These are phyloP conservation scores for Trypanosomatidae sp. DNA, from an alignment of 208 protist genomes.

Conservation along the genomic window DNA sequence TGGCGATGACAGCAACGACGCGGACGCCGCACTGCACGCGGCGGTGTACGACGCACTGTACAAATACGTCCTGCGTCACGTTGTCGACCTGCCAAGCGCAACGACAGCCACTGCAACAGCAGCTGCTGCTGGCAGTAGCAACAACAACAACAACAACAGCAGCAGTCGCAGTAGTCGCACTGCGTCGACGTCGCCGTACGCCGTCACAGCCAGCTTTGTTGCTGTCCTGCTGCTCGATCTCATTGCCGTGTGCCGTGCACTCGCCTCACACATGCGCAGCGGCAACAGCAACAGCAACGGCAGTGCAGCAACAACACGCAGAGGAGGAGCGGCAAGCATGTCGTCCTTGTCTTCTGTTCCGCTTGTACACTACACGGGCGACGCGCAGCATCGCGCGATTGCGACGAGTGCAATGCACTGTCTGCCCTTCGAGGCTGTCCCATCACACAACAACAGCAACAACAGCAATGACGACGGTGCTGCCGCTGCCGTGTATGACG, in stretches of 20 bases:
- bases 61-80: slow-evolving; percentile 56
- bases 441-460: neutral
- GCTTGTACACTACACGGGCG: slow-evolving; percentile 49
- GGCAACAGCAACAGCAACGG: slow-evolving; percentile 4
- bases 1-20: slow-evolving; percentile 10
- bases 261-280: slow-evolving; percentile 16
- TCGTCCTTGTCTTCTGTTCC: no score
- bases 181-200: neutral
- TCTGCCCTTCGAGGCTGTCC: slow-evolving; percentile 71
- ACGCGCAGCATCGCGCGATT: slow-evolving; percentile 25
- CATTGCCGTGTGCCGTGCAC: slow-evolving; percentile 34
- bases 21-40: slow-evolving; percentile 28
- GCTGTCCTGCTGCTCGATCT: slow-evolving; percentile 62
- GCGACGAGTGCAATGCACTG: slow-evolving; percentile 66
- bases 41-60: slow-evolving; percentile 24
- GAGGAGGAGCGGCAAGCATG: no score
- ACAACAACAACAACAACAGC: no score
- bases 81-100: slow-evolving; percentile 14
- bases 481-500: neutral
- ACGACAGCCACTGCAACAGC: no score
- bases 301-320: no score
- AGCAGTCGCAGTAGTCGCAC: no score
- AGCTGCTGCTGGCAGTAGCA: no score
- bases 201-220: slow-evolving; percentile 30
- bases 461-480: neutral